Percentiles rank a stretch among this genome's conserved stretches.
phyloP scores from a whole-genome alignment of 2,329 filamentous ascomycete species.

The Leptographium radiaticola region DNA sequence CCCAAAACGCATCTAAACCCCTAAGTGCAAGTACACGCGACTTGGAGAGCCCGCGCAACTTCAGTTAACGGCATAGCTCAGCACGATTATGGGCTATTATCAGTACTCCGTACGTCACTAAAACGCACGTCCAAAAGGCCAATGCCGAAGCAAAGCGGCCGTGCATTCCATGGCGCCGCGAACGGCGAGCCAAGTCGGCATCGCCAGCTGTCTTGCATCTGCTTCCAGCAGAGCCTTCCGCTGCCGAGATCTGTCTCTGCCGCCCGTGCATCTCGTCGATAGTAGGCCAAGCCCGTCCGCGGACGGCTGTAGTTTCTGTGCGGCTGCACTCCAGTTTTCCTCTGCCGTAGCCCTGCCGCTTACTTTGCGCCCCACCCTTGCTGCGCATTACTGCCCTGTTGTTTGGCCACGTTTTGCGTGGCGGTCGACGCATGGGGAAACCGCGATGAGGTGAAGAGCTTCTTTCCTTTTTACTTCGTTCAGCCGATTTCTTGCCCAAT shows the following conservation, averaged over 20 bases:
- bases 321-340: too few relatives aligned
- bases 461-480: too few relatives aligned
- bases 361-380: background rate
- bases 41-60: background rate
- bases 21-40: conserved; percentile 43
- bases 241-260: background rate
- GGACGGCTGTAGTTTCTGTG: too few relatives aligned
- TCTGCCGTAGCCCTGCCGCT: too few relatives aligned
- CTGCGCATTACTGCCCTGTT: background rate
- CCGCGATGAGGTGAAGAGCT: too few relatives aligned
- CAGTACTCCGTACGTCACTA: background rate
- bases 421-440: background rate
- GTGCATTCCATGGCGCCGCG: background rate
- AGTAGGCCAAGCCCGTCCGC: too few relatives aligned
- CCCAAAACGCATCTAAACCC: conserved; percentile 29
- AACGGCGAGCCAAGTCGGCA: background rate
- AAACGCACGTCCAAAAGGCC: background rate
- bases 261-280: background rate
- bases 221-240: background rate
- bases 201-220: background rate
- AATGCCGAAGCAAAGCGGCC: conserved; percentile 17
- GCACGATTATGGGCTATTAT: background rate
- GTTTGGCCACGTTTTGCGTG: background rate
- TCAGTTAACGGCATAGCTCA: conserved; percentile 4
- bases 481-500: too few relatives aligned